Percentiles rank a stretch among this genome's conserved stretches.
phyloP scores from a whole-genome alignment of 2,329 filamentous ascomycete species.

The Clonostachys sp. region DNA sequence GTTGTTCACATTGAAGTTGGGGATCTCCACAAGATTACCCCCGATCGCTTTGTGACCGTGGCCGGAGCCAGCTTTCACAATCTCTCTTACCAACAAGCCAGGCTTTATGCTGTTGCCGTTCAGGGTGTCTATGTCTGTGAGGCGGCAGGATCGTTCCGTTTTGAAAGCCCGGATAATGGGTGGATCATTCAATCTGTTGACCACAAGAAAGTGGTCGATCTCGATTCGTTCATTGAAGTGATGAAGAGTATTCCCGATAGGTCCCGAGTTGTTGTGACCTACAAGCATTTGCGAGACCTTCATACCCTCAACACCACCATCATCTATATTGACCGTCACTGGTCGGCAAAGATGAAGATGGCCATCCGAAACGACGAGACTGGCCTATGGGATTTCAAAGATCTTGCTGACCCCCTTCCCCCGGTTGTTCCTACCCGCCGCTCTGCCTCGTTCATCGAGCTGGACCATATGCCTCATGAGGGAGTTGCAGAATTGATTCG shows the following conservation, averaged over 20 bases:
- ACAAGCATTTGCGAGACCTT: conserved; percentile 90
- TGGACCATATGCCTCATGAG: conserved; percentile 82
- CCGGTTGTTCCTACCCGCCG: conserved; percentile 66
- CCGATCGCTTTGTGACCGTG: conserved; percentile 91
- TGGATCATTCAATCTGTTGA: conserved; percentile 94
- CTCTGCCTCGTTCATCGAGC: conserved; percentile 85
- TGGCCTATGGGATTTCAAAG: conserved; percentile 91
- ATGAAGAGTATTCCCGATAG: conserved; percentile 81
- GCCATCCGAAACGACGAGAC: conserved; percentile 85
- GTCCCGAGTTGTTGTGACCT: conserved; percentile 86
- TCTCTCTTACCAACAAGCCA: conserved; percentile 95
- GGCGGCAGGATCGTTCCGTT: conserved; percentile 88
- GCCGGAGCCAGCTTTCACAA: conserved; percentile 94
- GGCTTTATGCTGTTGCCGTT: conserved; percentile 87
- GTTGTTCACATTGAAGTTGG: conserved; percentile 82
- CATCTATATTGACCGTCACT: conserved; percentile 89
- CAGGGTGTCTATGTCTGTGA: conserved; percentile 95
- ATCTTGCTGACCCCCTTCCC: conserved; percentile 77
- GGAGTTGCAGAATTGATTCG: conserved; percentile 90
- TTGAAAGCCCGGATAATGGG: conserved; percentile 85
- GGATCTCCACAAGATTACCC: conserved; percentile 90
- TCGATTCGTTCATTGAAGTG: conserved; percentile 85
- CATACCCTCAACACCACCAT: conserved; percentile 94
- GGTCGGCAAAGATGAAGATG: conserved; percentile 91
- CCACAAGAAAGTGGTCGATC: conserved; percentile 83